Conservation (phyloP, 2,329 filamentous ascomycete species). For the Colletotrichum chrysophilum region DNA sequence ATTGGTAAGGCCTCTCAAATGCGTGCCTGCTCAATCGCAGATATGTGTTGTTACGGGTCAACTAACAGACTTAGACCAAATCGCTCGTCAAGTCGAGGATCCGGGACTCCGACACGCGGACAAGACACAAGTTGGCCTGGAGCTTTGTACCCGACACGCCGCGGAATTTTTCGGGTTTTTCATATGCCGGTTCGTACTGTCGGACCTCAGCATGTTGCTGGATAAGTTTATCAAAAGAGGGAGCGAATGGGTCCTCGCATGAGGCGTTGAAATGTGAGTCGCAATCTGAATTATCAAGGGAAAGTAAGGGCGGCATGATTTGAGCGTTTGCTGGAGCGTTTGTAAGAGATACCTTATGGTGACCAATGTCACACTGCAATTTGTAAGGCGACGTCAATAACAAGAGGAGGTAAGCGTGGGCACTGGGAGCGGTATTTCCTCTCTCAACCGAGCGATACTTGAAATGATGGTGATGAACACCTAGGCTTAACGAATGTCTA, state of each 20-base stretch:
- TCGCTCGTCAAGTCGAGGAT: slow-evolving; percentile 94
- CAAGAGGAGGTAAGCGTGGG: neutral
- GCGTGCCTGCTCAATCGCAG: neutral
- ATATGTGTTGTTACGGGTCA: neutral
- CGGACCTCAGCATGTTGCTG: slow-evolving; percentile 81
- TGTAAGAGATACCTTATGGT: neutral
- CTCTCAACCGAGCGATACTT: neutral
- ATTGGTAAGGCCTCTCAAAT: slow-evolving; percentile 69
- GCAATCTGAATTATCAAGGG: neutral
- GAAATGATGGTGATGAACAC: neutral
- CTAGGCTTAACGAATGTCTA: neutral
- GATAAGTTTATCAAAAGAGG: slow-evolving; percentile 98
- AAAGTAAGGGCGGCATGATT: neutral
- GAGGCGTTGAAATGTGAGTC: slow-evolving; percentile 10
- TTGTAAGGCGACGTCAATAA: neutral
- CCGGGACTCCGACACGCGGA: slow-evolving; percentile 90
- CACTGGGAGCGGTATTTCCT: neutral
- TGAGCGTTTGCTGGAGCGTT: neutral
- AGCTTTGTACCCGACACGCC: slow-evolving; percentile 90
- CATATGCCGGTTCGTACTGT: slow-evolving; percentile 91
- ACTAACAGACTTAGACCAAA: slow-evolving; percentile 70
- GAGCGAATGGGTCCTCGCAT: slow-evolving; percentile 82
- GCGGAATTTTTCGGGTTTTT: slow-evolving; percentile 99
- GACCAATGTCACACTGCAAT: neutral
- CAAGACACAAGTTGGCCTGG: slow-evolving; percentile 92